Percentiles rank a stretch among this genome's conserved stretches.
These are phyloP conservation scores for Vaccinium corymbosum DNA, from an alignment of 148 eudicot species.

Conservation along the genomic window DNA sequence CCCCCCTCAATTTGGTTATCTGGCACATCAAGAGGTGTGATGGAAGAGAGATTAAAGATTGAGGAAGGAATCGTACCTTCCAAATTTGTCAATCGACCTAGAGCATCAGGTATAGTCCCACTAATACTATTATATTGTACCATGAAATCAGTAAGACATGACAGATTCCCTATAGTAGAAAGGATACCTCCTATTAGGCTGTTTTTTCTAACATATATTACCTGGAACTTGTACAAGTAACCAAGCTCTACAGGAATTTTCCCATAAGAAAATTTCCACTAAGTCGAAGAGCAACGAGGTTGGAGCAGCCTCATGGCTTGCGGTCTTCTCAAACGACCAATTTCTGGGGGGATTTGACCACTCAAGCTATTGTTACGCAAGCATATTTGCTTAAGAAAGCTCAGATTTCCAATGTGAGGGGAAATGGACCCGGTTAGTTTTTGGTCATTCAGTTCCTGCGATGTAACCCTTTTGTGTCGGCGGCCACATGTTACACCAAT, in stretches of 20 bases:
- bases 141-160: conserved; percentile 17
- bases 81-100: not conserved
- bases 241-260: conserved; percentile 21
- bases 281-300: conserved; percentile 18
- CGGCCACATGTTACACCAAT: conserved; percentile 33
- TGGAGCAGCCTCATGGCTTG: conserved; percentile 10
- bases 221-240: not conserved
- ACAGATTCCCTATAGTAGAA: conserved; percentile 27
- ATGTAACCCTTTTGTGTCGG: conserved; percentile 21
- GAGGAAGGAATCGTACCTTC: conserved; percentile 22
- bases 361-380: conserved; percentile 26
- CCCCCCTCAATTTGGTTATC: conserved; percentile 14
- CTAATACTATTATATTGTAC: not conserved
- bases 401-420: conserved; percentile 41
- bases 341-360: conserved; percentile 33
- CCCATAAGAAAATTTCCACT: conserved; percentile 4
- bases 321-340: conserved; percentile 29
- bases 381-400: conserved; percentile 16
- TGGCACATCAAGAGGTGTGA: not conserved
- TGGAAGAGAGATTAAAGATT: conserved; percentile 22
- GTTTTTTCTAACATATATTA: conserved; percentile 15
- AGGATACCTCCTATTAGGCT: conserved; percentile 31
- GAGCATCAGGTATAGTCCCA: conserved; percentile 17
- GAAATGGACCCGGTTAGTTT: conserved; percentile 29
- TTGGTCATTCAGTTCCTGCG: conserved; percentile 11